Evolutionary conservation across 768 basidiomycete species (phyloP).

Genomic region (Tricholoma saponaceum): DNA sequence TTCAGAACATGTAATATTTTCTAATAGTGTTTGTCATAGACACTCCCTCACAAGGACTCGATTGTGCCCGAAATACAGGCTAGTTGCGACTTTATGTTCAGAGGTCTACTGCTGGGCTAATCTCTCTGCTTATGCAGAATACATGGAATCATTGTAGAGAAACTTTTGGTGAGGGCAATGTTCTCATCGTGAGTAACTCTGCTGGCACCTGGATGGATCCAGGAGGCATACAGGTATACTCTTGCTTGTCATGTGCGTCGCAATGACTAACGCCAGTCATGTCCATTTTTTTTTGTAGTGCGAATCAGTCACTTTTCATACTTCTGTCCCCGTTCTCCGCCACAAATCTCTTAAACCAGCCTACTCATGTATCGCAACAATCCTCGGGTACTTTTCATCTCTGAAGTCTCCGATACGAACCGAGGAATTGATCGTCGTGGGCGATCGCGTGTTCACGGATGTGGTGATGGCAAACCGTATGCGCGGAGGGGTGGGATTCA

Average conservation of each 20-base stretch:
- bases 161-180: constrained; percentile 71
- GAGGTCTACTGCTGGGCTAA: not conserved
- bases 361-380: constrained; percentile 66
- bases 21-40: constrained; percentile 42
- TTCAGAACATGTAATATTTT: not conserved
- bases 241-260: not conserved
- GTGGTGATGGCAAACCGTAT: constrained; percentile 82
- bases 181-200: constrained; percentile 93
- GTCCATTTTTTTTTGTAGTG: constrained; percentile 46
- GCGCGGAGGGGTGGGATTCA: constrained; percentile 15
- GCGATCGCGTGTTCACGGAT: constrained; percentile 93
- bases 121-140: constrained; percentile 35
- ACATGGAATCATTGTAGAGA: constrained; percentile 72
- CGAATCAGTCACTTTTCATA: constrained; percentile 76
- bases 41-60: constrained; percentile 70
- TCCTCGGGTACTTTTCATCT: constrained; percentile 72
- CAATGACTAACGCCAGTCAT: not conserved
- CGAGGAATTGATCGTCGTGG: constrained; percentile 75
- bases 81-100: constrained; percentile 12
- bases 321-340: constrained; percentile 77
- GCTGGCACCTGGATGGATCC: constrained; percentile 79
- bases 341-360: constrained; percentile 80
- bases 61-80: constrained; percentile 78
- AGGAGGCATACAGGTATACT: constrained; percentile 73
- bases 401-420: constrained; percentile 51